Percentiles rank a stretch among this genome's conserved stretches.
phyloP scores from a whole-genome alignment of 2,329 filamentous ascomycete genomes.

The Blastomyces gilchristii region DNA sequence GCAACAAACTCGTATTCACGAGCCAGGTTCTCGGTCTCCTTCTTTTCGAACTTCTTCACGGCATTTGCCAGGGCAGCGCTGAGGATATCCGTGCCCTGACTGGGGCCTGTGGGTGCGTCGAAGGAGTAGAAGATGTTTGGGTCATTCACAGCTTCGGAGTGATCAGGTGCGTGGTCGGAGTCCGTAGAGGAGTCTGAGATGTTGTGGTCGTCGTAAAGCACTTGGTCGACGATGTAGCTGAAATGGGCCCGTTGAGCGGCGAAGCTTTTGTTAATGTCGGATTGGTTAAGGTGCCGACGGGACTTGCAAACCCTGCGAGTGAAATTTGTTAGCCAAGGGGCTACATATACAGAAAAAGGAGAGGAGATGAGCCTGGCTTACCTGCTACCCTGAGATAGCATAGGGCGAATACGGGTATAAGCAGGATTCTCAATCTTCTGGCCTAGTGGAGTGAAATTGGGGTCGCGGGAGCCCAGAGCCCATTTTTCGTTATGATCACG shows the following conservation, averaged over 20 bases:
- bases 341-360: not conserved
- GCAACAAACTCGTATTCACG: conserved; percentile 51
- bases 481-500: conserved; percentile 34
- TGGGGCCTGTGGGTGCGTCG: conserved; percentile 42
- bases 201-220: conserved; percentile 19
- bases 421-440: not conserved
- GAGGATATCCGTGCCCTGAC: conserved; percentile 48
- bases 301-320: conserved; percentile 9
- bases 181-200: conserved; percentile 25
- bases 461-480: conserved; percentile 25
- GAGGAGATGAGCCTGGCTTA: not conserved
- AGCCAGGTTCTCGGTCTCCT: conserved; percentile 51
- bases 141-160: conserved; percentile 38
- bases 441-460: not conserved
- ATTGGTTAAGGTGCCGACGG: not conserved
- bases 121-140: conserved; percentile 45
- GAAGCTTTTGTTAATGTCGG: conserved; percentile 15
- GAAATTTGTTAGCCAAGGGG: conserved; percentile 1
- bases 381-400: not conserved
- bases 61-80: conserved; percentile 48
- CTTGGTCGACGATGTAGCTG: conserved; percentile 27
- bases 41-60: conserved; percentile 50
- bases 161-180: conserved; percentile 24
- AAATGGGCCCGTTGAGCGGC: conserved; percentile 20
- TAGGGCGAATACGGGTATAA: conserved; percentile 12